phyloP scores from a whole-genome alignment of 495 filamentous ascomycete genomes.

The Xeromyces bisporus region DNA sequence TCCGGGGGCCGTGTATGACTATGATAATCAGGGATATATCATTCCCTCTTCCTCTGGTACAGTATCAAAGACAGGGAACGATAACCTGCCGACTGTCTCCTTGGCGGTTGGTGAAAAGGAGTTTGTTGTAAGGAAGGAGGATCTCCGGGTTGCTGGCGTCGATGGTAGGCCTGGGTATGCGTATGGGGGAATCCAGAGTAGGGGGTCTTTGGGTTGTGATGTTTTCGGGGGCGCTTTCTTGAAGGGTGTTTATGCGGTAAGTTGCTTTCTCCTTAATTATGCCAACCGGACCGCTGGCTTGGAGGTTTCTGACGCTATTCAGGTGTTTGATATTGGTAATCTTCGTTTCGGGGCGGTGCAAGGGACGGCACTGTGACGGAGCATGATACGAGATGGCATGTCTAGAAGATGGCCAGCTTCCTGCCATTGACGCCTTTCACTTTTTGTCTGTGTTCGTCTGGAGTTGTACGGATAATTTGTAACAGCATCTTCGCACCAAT shows the following conservation, averaged over 20 bases:
- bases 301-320: background rate
- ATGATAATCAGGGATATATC: constrained; percentile 47
- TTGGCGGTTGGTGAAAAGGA: constrained; percentile 50
- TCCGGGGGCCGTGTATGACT: constrained; percentile 47
- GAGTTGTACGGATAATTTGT: too few species aligned
- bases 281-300: background rate
- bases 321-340: constrained; percentile 68
- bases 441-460: too few species aligned
- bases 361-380: constrained; percentile 38
- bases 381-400: too few species aligned
- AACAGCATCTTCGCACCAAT: too few species aligned
- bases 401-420: too few species aligned
- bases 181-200: constrained; percentile 63
- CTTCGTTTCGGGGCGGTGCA: constrained; percentile 52
- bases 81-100: constrained; percentile 47
- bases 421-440: too few species aligned
- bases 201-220: constrained; percentile 49
- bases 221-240: constrained; percentile 61
- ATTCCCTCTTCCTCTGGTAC: too few species aligned
- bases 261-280: constrained; percentile 8
- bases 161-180: constrained; percentile 40
- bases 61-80: constrained; percentile 32
- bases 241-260: constrained; percentile 59
- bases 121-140: constrained; percentile 55
- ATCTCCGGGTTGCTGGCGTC: constrained; percentile 46